These are phyloP conservation scores for Oenanthe javanica DNA, from an alignment of 140 eudicot genomes.

Conservation along the genomic window DNA sequence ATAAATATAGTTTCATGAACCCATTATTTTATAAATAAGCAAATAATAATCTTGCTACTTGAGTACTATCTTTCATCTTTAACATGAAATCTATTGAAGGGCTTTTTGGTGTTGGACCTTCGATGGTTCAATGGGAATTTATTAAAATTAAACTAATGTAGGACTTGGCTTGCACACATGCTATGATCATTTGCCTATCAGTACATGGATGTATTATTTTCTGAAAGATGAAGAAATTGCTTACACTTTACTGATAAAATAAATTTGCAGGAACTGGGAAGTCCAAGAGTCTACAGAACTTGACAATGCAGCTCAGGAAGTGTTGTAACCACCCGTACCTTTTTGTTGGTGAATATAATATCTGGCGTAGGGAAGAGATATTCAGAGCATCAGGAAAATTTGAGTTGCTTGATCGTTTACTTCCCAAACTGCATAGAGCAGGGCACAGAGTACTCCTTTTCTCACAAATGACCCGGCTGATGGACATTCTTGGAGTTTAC, in stretches of 20 bases:
- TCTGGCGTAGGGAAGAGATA: constrained; percentile 66
- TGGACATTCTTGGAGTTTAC: constrained; percentile 85
- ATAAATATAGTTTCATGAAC: background rate
- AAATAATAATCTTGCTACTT: background rate
- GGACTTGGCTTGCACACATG: background rate
- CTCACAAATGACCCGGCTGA: constrained; percentile 94
- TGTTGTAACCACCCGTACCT: constrained; percentile 95
- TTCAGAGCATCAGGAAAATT: constrained; percentile 92
- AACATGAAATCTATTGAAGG: background rate
- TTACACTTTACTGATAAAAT: constrained; percentile 11
- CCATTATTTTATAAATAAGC: background rate
- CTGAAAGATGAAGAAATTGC: background rate
- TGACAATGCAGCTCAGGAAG: constrained; percentile 91
- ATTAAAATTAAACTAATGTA: background rate
- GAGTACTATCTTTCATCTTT: background rate
- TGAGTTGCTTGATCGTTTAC: constrained; percentile 86
- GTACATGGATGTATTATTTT: background rate
- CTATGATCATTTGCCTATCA: background rate
- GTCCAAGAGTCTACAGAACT: constrained; percentile 74
- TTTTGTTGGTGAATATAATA: constrained; percentile 56
- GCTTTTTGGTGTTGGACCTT: background rate
- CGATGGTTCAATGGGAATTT: background rate
- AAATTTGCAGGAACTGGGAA: constrained; percentile 63
- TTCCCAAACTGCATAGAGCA: constrained; percentile 75
- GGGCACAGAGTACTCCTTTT: constrained; percentile 90